Evolutionary conservation across 2,329 filamentous ascomycete species (phyloP).

Genomic region (Arthrobotrys sphaeroides): DNA sequence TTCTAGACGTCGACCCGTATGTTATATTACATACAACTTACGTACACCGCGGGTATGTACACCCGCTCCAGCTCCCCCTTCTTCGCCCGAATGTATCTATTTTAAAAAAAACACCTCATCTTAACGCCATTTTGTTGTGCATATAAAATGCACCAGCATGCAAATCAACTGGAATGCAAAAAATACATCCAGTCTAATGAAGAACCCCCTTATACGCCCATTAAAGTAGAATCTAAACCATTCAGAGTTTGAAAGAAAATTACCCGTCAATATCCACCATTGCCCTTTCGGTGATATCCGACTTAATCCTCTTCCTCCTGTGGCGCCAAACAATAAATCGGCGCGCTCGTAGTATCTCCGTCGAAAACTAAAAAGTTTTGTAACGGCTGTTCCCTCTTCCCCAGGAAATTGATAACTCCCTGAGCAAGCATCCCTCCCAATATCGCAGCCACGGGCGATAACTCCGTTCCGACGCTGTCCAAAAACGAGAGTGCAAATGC

Average conservation of each 20-base stretch:
- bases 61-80: neutral
- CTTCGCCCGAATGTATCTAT: neutral
- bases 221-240: neutral
- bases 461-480: slow-evolving; percentile 83
- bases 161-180: neutral
- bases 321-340: slow-evolving; percentile 83
- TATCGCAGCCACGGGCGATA: slow-evolving; percentile 86
- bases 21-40: neutral
- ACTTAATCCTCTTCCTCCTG: slow-evolving; percentile 62
- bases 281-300: neutral
- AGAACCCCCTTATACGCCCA: neutral
- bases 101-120: neutral
- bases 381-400: slow-evolving; percentile 88
- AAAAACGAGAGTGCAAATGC: slow-evolving; percentile 69
- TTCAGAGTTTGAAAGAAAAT: neutral
- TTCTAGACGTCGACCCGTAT: neutral
- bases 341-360: slow-evolving; percentile 79
- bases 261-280: neutral
- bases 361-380: slow-evolving; percentile 96
- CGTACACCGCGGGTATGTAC: too few species aligned
- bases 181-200: neutral
- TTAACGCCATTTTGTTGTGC: neutral
- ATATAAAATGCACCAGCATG: neutral
- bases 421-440: slow-evolving; percentile 90
- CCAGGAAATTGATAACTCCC: slow-evolving; percentile 95